phyloP scores from a whole-genome alignment of 257 asterid species.

The Jacaranda mimosifolia region DNA sequence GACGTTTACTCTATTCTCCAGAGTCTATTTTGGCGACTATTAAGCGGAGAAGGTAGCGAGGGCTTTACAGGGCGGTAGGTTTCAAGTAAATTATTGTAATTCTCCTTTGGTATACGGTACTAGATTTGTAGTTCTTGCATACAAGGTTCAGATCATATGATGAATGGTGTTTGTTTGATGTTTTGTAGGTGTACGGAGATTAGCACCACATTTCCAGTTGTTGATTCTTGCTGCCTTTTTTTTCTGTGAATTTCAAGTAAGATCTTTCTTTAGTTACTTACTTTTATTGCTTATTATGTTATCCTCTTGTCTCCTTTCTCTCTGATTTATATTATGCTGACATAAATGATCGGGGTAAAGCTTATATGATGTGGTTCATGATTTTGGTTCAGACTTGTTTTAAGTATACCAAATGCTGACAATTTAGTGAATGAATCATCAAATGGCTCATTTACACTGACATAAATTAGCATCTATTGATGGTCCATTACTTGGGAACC shows the following conservation, averaged over 20 bases:
- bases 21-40: constrained; percentile 62
- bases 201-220: constrained; percentile 44
- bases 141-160: not conserved
- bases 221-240: constrained; percentile 36
- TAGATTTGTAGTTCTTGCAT: not conserved
- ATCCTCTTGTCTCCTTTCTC: not conserved
- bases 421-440: too few relatives aligned
- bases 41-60: constrained; percentile 58
- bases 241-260: constrained; percentile 43
- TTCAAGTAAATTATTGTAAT: not conserved
- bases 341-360: too few relatives aligned
- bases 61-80: constrained; percentile 48
- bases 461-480: too few relatives aligned
- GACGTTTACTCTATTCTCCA: not conserved
- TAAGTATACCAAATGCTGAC: too few relatives aligned
- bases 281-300: not conserved
- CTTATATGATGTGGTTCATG: too few relatives aligned
- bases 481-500: too few relatives aligned
- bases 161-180: not conserved
- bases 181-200: constrained; percentile 57
- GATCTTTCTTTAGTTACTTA: not conserved
- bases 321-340: too few relatives aligned
- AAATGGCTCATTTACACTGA: too few relatives aligned
- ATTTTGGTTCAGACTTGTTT: too few relatives aligned
- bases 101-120: not conserved